phyloP scores from a whole-genome alignment of 352 stramenopile species.

The Pythium dissotocum region DNA sequence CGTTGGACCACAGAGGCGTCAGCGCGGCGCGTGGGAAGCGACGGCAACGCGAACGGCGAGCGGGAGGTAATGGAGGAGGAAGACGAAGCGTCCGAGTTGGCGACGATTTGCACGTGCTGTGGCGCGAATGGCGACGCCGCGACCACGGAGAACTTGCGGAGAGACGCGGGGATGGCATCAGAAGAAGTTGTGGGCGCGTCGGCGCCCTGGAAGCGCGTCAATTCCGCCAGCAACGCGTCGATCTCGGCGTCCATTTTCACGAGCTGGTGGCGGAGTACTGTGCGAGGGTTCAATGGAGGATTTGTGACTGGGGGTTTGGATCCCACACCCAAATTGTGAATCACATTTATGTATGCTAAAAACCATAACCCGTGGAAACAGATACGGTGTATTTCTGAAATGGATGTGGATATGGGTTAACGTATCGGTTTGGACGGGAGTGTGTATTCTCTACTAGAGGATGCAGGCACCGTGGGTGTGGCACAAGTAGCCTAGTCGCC shows the following conservation, averaged over 20 bases:
- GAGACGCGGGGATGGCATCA: slow-evolving; percentile 12
- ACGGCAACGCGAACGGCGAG: slow-evolving; percentile 43
- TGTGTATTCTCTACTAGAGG: background rate
- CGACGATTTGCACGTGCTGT: slow-evolving; percentile 49
- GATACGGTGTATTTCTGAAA: background rate
- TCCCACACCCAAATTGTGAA: background rate
- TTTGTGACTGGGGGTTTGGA: background rate
- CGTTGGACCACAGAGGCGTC: slow-evolving; percentile 25
- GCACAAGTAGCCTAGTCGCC: background rate
- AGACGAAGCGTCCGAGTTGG: slow-evolving; percentile 6
- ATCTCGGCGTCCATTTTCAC: slow-evolving; percentile 26
- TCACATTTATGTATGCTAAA: background rate
- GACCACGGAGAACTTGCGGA: slow-evolving; percentile 50
- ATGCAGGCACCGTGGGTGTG: background rate
- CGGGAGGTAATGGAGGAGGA: background rate
- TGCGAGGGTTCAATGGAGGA: background rate
- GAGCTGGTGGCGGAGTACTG: too few relatives aligned
- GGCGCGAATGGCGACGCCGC: slow-evolving; percentile 47
- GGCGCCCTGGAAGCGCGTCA: slow-evolving; percentile 16
- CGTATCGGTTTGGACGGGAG: background rate
- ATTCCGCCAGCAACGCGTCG: slow-evolving; percentile 28
- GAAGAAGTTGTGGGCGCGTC: background rate
- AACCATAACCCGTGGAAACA: background rate
- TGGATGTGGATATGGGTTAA: slow-evolving; percentile 19
- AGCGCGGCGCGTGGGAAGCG: slow-evolving; percentile 37